These are phyloP conservation scores for Pseudocercospora fijiensis DNA, from an alignment of 2,329 filamentous ascomycete species.

Conservation along the genomic window DNA sequence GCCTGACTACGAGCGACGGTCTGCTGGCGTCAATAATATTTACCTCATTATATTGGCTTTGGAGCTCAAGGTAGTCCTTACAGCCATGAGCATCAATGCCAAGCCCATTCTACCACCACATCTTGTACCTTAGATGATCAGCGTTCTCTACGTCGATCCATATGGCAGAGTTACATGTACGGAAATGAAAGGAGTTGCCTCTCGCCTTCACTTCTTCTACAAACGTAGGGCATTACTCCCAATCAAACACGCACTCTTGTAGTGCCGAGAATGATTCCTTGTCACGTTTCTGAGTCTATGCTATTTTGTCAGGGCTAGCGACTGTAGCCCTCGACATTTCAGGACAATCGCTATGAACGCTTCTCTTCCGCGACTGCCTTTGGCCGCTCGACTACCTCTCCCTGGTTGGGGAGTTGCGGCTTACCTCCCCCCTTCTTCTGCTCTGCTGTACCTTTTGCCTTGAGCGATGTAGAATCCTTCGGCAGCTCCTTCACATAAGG, in stretches of 20 bases:
- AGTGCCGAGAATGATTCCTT: no score
- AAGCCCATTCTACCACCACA: not conserved
- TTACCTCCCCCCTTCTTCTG: constrained; percentile 26
- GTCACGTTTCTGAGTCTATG: not conserved
- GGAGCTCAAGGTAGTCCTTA: not conserved
- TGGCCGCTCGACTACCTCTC: constrained; percentile 37
- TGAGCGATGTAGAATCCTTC: constrained; percentile 67
- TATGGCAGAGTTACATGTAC: not conserved
- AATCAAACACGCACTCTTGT: no score
- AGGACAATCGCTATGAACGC: constrained; percentile 16
- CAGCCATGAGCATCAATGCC: not conserved
- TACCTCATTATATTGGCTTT: not conserved
- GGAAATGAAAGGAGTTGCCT: not conserved
- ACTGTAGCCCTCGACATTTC: no score
- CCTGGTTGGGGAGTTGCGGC: constrained; percentile 34
- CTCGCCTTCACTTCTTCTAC: not conserved
- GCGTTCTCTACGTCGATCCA: not conserved
- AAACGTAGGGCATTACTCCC: not conserved
- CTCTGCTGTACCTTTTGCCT: constrained; percentile 44
- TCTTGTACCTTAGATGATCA: not conserved
- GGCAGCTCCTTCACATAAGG: constrained; percentile 83
- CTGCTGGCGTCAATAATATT: not conserved
- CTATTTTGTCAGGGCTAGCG: no score
- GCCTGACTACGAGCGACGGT: not conserved
- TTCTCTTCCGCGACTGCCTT: constrained; percentile 37